Evolutionary conservation across 345 rosid genomes (phyloP), one percentile per base, ranked within the genome.

Genomic region (Luvunga scandens): DNA sequence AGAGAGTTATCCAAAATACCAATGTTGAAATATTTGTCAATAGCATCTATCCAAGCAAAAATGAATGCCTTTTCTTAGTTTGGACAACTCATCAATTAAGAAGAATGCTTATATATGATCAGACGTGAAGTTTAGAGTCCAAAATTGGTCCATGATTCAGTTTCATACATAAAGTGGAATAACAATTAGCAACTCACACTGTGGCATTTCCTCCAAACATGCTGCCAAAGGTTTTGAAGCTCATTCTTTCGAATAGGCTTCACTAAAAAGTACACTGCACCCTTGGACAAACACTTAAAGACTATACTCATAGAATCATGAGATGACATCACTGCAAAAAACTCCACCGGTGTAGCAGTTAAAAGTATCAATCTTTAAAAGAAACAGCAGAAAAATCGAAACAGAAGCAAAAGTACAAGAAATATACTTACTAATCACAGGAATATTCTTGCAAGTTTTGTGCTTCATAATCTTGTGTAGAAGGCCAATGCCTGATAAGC

Each of bases 271-370:
- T 87, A 86, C 76, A 85, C 92, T 0, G 92, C 92, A 76, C 92
- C 92, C 78, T 87, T 87, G 22, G 92, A 85, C 71, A 89, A 83
- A 82, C 92, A 87, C 80, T 87, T 85, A 81, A 85, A 89, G 78
- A 89, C 92, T 57, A 87, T 45, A 68, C 76, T 73, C 90, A 85
- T 83, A 59, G 92, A 87, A 79, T 84, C 90, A 78, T 79, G 86
- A 67, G 89, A 87, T 69, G 92, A 87, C 89, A 87, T 89, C 92
- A 87, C 92, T 89, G 91, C 88, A 88, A 28, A 82, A 27, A 85
- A 75, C 75, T 79, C 88, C 71, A 48, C 66, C 66, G 75, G 60
- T 63, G 56, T 45, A 64, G 77, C 78, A 84, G 79, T 83, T 77
- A 83, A 79, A 76, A 77, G 71, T 55, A 79, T 83, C 82, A 73